phyloP scores from a whole-genome alignment of 208 protist genomes.

The Leishmania gerbilli region DNA sequence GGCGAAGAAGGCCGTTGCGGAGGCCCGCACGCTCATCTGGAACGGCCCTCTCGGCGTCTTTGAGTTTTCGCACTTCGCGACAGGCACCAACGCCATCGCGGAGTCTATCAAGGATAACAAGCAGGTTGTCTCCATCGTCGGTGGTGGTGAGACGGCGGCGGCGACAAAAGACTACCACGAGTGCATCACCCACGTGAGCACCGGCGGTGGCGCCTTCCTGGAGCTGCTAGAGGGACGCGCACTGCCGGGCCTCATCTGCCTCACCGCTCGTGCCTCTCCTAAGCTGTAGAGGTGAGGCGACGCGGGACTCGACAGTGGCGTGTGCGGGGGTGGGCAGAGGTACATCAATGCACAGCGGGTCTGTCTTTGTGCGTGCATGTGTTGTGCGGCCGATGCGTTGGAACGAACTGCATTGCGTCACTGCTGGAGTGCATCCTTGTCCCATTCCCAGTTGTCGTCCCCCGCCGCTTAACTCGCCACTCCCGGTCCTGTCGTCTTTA shows the following conservation, averaged over 20 bases:
- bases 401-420: not conserved
- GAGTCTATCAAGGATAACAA: constrained; percentile 78
- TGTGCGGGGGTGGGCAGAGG: not conserved
- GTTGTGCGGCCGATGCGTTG: not conserved
- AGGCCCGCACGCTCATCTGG: constrained; percentile 96
- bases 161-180: constrained; percentile 85
- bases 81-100: constrained; percentile 83
- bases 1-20: constrained; percentile 69
- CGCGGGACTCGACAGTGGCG: not conserved
- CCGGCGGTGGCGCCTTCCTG: constrained; percentile 99
- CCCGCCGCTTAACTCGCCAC: not conserved
- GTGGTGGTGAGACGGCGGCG: constrained; percentile 99
- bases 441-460: not conserved
- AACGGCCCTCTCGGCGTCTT: constrained; percentile 99
- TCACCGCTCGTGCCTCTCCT: constrained; percentile 79
- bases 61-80: constrained; percentile 96
- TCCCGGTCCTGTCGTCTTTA: not conserved
- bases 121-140: constrained; percentile 92
- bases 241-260: constrained; percentile 93
- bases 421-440: not conserved
- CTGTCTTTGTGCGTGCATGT: not conserved
- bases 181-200: constrained; percentile 98
- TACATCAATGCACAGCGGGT: not conserved
- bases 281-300: constrained; percentile 50
- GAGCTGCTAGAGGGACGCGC: constrained; percentile 99